Base-by-base conservation (phyloP, 2,329 filamentous ascomycete species). In the Colletotrichum coccodes region DNA sequence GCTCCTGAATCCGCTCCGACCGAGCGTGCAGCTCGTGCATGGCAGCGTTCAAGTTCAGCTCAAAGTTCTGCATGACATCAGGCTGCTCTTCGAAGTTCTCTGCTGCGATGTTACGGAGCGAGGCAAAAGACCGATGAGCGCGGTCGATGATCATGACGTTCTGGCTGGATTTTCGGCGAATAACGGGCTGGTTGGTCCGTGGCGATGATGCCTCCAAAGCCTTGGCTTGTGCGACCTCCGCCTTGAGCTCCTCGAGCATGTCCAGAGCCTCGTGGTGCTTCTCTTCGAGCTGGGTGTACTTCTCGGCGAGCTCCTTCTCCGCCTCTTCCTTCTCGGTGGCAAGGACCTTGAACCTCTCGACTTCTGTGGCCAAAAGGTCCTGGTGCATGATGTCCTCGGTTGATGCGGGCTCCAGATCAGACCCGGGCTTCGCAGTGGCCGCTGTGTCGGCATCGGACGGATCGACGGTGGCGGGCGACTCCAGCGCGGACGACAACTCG, bases 91-190 rank as follows among this genome's bases (percentile, higher is more conserved):
- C 94, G 71, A 99, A 94, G 75, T 94, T 93, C 73, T 98, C 95
- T 0, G 90, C 82, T 2, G 94, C 95, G 75, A 99, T 92, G 75
- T 95, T 97, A 68, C 95, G 91, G 40, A 99, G 88, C 1, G 94
- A 94, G 1, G 94, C 92, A 74, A 98, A 94, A 3, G 95, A 97
- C 67, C 96, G 90, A 74, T 97, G 95, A 8, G 95, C 94, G 64
- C 95, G 92, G 79, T 99, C 96, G 71, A 95, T 93, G 32, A 91
- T 90, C 81, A 96, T 90, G 47, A 97, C 86, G 70, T 92, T 96
- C 79, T 97, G 94, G 77, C 94, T 97, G 4, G 94, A 97, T 82
- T 97, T 97, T 75, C 95, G 91, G 71, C 95, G 93, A 75, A 98
- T 95, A 73, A 97, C 90, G n/a, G 91, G 90, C 1, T 89, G 88